A percentile compares a stretch with the other conserved stretches of the same genome.
These are phyloP conservation scores for Aspergillus bertholletiae DNA, from an alignment of 495 filamentous ascomycete genomes.

Conservation along the genomic window DNA sequence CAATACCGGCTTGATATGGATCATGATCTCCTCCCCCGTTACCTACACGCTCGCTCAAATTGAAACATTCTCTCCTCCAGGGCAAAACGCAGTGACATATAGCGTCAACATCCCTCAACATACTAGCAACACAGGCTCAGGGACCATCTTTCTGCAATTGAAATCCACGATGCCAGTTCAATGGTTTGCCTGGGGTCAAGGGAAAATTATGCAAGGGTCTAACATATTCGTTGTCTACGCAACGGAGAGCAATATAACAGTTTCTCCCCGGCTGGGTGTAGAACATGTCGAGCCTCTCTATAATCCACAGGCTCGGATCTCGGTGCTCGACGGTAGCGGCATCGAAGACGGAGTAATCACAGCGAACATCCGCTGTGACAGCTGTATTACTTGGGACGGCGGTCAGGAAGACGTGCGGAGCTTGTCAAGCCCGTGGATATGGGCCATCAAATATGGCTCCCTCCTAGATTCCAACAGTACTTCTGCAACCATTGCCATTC, in stretches of 20 bases:
- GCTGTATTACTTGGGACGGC: conserved; percentile 54
- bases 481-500: conserved; percentile 50
- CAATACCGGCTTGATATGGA: no score
- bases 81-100: conserved; percentile 28
- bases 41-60: no score
- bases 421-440: conserved; percentile 60
- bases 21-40: no score
- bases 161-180: conserved; percentile 51
- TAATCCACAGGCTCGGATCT: conserved; percentile 47
- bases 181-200: conserved; percentile 68
- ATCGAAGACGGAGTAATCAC: conserved; percentile 49
- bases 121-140: conserved; percentile 24
- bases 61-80: conserved; percentile 18
- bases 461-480: conserved; percentile 51
- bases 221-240: conserved; percentile 71
- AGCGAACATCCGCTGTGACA: conserved; percentile 60
- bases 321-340: conserved; percentile 61
- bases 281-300: conserved; percentile 51
- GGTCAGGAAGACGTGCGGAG: conserved; percentile 40
- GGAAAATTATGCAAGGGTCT: conserved; percentile 55
- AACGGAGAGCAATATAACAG: conserved; percentile 51
- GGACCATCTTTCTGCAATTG: conserved; percentile 62
- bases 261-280: conserved; percentile 56
- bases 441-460: conserved; percentile 55
- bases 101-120: conserved; percentile 28